Percentiles rank a stretch among this genome's conserved stretches.
These are phyloP conservation scores for Cystobasidium ongulense DNA, from an alignment of 768 basidiomycete genomes.

Conservation along the genomic window DNA sequence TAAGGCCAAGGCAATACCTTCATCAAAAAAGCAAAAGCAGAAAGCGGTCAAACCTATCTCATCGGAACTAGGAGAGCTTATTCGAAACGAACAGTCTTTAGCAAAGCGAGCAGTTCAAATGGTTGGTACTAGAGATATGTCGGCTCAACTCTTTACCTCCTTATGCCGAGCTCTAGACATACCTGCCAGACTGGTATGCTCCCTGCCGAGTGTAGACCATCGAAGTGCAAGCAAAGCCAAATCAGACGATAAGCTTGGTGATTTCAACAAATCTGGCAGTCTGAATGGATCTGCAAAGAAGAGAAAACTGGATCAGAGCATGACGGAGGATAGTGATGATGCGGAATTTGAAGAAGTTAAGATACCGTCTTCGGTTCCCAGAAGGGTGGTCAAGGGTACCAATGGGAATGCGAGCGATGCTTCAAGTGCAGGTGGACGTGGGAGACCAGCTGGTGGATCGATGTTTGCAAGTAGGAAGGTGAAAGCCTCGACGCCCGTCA, in stretches of 20 bases:
- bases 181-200: constrained; percentile 77
- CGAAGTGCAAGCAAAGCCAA: constrained; percentile 49
- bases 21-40: constrained; percentile 33
- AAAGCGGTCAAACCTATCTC: constrained; percentile 62
- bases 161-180: constrained; percentile 77
- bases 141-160: constrained; percentile 83
- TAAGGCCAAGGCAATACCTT: background rate
- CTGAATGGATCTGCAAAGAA: constrained; percentile 43
- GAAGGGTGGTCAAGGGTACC: constrained; percentile 27
- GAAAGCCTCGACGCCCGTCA: background rate
- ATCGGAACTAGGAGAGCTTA: constrained; percentile 67
- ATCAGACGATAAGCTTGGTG: constrained; percentile 18
- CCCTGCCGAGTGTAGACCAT: constrained; percentile 89
- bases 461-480: constrained; percentile 15
- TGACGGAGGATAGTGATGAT: constrained; percentile 34
- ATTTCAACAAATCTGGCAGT: background rate
- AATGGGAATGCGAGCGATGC: constrained; percentile 37
- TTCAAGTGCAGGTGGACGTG: constrained; percentile 34
- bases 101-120: constrained; percentile 85
- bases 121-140: constrained; percentile 71
- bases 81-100: constrained; percentile 71
- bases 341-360: constrained; percentile 33
- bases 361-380: constrained; percentile 34
- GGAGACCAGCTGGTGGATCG: background rate
- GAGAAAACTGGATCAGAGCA: constrained; percentile 41